Evolutionary conservation across 2,329 filamentous ascomycete species (phyloP), one percentile per base, ranked within the genome.

Genomic region (Aschersonia sp.): DNA sequence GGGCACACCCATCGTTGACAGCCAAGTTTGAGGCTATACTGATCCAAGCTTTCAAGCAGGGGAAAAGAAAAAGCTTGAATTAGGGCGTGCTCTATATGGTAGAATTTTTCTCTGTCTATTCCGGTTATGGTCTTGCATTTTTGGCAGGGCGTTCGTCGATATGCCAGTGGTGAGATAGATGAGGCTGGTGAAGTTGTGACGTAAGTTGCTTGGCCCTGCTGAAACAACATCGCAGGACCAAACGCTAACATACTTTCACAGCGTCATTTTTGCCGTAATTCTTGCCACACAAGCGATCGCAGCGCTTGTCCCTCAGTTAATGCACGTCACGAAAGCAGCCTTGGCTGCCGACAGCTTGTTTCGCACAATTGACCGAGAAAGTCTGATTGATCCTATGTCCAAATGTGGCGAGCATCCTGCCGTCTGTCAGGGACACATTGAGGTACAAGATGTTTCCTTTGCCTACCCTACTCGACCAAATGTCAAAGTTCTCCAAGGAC

Each of bases 61-160:
- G 69, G 0, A 54, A 59, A 3, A 70, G 67, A 49, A 75, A 73
- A 58, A 65, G 65, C 2, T 59, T 65, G 0, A 51, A 71, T 4
- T 68, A 67, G 43, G 66, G 65, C 12, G 54, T 71, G 3, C 52
- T 74, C 7, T 73, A 71, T 50, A 65, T 66, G 0, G 57, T 59
- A 3, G 67, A 73, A 51, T 73, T 71, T 55, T 71, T 71, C 49
- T 69, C 65, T 48, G 65, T 74, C 28, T 72, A 69, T 51, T 58
- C 65, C 3, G 70, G 69, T 4, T 72, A 72, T 50, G 69, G 62
- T 1, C 59, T 75, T 3, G 69, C 70, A 0, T 20, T 75, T 75
- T 50, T 75, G 72, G 71, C 68, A 74, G 50, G 73, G 72, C 0
- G 64, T 74, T 51, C 58, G 61, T 42, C 70, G 74, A 65, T 69